Base-by-base conservation (phyloP, 2,329 filamentous ascomycete genomes). In the Diaporthe velutina region DNA sequence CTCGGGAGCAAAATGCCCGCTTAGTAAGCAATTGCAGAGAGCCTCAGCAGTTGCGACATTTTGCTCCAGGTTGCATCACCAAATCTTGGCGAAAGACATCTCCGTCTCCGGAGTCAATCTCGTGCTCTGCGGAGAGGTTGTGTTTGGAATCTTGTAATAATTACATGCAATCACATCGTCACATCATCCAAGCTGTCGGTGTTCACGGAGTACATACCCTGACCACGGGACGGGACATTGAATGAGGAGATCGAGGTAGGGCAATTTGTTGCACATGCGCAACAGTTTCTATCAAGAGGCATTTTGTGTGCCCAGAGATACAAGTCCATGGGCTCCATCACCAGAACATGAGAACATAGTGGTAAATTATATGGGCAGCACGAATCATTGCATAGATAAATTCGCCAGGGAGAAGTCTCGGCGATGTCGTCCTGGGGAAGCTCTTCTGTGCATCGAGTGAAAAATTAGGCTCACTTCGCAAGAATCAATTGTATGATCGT, bases 21-120 rank as follows among this genome's bases (percentile, higher is more conserved):
- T 67, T 67, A 67, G 30, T 67, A 52, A 67, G 64, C 30, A 52
- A 25, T 6, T 19, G 33, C 30, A 5, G 30, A 52, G 61, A 9
- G 52, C 10, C 30, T n/a, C 13, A 35, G 28, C 61, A 66, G 61
- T 66, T 38, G 22, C 61, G 61, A 67, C 61, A 67, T 67, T 52
- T 28, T 35, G 9, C 28, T 22, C 19, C 4, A 38, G 6, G 10
- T 66, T 50, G 45, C 61, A 67, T 25, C 42, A 67, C 42, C 40
- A 0, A 22, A 4, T 25, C 4, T 50, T 0, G 3, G 22, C 10
- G 10, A 35, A 17, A 66, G 19, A 30, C 6, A 48, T 19, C 17
- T 25, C 28, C 19, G 42, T 6, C 42, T 66, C 19, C 28, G 35
- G 58, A 17, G 19, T 42, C 22, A 19, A 22, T 5, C 54, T 15